A percentile compares a stretch with the other conserved stretches of the same genome.
Evolutionary conservation across 2,329 filamentous ascomycete species (phyloP).

Genomic region (Phialemonium atrogriseum): DNA sequence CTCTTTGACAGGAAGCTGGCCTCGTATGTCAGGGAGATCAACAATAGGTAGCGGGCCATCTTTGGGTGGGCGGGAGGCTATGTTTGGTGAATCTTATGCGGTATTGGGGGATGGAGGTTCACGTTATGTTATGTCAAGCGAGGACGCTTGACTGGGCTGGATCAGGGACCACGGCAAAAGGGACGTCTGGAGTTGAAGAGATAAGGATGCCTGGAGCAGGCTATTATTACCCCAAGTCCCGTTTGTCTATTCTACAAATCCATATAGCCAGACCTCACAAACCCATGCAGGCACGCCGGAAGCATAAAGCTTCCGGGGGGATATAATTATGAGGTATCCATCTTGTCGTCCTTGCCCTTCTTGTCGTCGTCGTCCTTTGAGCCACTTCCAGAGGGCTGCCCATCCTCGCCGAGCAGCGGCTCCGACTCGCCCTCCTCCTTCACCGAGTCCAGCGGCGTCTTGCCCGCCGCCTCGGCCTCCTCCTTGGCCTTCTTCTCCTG

Average conservation of each 20-base stretch:
- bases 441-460: slow-evolving; percentile 59
- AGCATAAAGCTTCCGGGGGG: no score
- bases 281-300: background rate
- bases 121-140: no score
- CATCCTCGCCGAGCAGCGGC: slow-evolving; percentile 53
- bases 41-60: slow-evolving; percentile 50
- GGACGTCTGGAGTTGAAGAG: background rate
- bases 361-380: slow-evolving; percentile 39
- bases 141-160: no score
- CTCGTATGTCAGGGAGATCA: slow-evolving; percentile 69
- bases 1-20: slow-evolving; percentile 83
- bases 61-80: background rate
- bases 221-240: no score
- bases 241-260: slow-evolving; percentile 4
- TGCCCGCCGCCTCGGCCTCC: slow-evolving; percentile 55
- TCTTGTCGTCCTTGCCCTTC: slow-evolving; percentile 62
- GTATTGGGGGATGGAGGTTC: no score
- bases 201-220: background rate
- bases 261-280: background rate
- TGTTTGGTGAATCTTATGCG: no score
- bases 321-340: slow-evolving; percentile 69
- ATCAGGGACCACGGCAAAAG: no score
- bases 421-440: slow-evolving; percentile 64
- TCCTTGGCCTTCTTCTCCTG: slow-evolving; percentile 78
- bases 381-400: slow-evolving; percentile 55